Evolutionary conservation across 345 rosid genomes (phyloP).

Genomic region (Gossypium sturtianum): DNA sequence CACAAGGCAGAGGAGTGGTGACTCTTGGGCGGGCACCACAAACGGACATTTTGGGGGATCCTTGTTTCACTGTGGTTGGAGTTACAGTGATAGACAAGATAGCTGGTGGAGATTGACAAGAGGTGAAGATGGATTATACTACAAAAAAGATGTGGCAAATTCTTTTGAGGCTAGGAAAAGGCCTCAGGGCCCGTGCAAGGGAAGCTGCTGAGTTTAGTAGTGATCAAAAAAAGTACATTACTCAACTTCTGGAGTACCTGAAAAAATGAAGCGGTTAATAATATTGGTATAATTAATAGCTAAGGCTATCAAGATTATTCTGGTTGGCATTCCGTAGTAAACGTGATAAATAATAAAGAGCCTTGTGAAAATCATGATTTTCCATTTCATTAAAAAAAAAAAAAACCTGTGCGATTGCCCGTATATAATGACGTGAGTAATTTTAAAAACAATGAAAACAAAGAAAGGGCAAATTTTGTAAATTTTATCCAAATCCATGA

Average conservation of each 20-base stretch:
- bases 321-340: not conserved
- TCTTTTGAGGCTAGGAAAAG: constrained; percentile 6
- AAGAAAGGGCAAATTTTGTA: too few species aligned
- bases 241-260: not conserved
- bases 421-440: not conserved
- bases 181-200: not conserved
- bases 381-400: not conserved
- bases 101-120: constrained; percentile 23
- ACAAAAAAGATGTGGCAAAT: constrained; percentile 4
- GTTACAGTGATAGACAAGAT: not conserved
- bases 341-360: not conserved
- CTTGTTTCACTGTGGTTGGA: constrained; percentile 12
- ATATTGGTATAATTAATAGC: not conserved
- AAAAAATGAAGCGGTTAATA: not conserved
- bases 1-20: constrained; percentile 25
- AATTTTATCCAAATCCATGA: not conserved
- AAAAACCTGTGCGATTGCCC: not conserved
- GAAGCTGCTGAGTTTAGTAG: not conserved
- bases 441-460: not conserved
- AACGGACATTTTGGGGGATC: constrained; percentile 24
- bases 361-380: not conserved
- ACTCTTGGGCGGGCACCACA: constrained; percentile 43
- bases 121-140: constrained; percentile 19
- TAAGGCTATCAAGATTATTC: not conserved
- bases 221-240: not conserved